Percentiles rank a stretch among this genome's conserved stretches.
phyloP scores from a whole-genome alignment of 768 basidiomycete genomes.

The Grammothele lineata region DNA sequence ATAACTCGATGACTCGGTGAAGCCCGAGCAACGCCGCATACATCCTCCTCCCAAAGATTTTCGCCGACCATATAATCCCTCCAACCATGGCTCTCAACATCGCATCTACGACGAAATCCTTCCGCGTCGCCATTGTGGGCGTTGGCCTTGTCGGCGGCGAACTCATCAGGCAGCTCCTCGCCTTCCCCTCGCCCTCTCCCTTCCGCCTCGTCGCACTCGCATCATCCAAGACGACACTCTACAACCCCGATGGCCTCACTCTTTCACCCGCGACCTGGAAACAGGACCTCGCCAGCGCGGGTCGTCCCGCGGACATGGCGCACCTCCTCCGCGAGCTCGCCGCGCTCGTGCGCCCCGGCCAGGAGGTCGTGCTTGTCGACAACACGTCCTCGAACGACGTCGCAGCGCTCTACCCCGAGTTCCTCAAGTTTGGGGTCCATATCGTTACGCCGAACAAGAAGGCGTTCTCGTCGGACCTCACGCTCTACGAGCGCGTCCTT shows the following conservation, averaged over 20 bases:
- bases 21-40: no score
- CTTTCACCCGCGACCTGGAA: conserved; percentile 39
- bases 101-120: conserved; percentile 21
- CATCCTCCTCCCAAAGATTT: not conserved
- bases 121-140: conserved; percentile 76
- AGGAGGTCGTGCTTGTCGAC: conserved; percentile 75
- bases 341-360: conserved; percentile 40
- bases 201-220: conserved; percentile 68
- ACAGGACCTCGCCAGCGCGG: conserved; percentile 44
- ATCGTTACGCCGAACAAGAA: conserved; percentile 99
- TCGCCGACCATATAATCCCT: no score
- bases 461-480: conserved; percentile 73
- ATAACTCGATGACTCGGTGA: no score
- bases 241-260: conserved; percentile 43
- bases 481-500: conserved; percentile 67
- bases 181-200: conserved; percentile 51
- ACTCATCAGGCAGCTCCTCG: conserved; percentile 75
- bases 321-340: conserved; percentile 40
- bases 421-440: conserved; percentile 73
- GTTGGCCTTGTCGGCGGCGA: conserved; percentile 91
- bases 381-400: conserved; percentile 86
- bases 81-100: not conserved
- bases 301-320: conserved; percentile 38
- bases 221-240: conserved; percentile 60
- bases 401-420: conserved; percentile 75